These are phyloP conservation scores for Aeschynomene evenia DNA, from an alignment of 306 rosid genomes.

Conservation along the genomic window DNA sequence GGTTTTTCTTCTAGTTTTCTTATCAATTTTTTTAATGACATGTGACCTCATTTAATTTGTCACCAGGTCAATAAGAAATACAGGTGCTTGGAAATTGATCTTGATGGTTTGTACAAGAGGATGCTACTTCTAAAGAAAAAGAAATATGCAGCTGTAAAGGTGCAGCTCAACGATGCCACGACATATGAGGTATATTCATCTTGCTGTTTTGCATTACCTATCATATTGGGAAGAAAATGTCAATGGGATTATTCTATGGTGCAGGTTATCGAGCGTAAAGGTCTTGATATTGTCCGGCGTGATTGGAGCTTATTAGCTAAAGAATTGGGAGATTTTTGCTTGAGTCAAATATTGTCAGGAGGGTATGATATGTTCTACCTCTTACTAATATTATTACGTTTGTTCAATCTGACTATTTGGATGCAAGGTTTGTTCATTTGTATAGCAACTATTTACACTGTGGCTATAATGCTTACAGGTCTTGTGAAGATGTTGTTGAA, in stretches of 20 bases:
- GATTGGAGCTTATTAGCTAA: conserved; percentile 97
- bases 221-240: conserved; percentile 22
- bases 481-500: conserved; percentile 93
- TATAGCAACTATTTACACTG: neutral
- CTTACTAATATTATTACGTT: neutral
- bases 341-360: conserved; percentile 88
- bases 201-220: neutral
- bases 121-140: conserved; percentile 98
- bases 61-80: conserved; percentile 91
- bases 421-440: conserved; percentile 25
- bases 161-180: conserved; percentile 64
- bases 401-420: conserved; percentile 12
- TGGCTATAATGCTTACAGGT: conserved; percentile 47
- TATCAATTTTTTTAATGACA: neutral
- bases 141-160: conserved; percentile 92
- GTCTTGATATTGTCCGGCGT: conserved; percentile 98
- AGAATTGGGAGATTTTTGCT: conserved; percentile 93
- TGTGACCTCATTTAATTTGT: conserved; percentile 31
- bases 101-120: conserved; percentile 93
- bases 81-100: conserved; percentile 88
- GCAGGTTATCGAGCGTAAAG: conserved; percentile 94
- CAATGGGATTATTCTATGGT: conserved; percentile 21
- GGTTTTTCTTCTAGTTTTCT: conserved; percentile 16
- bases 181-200: conserved; percentile 67
- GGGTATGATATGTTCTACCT: conserved; percentile 54